These are phyloP conservation scores for Acacia pycnantha DNA, from an alignment of 331 rosid species.

Conservation along the genomic window DNA sequence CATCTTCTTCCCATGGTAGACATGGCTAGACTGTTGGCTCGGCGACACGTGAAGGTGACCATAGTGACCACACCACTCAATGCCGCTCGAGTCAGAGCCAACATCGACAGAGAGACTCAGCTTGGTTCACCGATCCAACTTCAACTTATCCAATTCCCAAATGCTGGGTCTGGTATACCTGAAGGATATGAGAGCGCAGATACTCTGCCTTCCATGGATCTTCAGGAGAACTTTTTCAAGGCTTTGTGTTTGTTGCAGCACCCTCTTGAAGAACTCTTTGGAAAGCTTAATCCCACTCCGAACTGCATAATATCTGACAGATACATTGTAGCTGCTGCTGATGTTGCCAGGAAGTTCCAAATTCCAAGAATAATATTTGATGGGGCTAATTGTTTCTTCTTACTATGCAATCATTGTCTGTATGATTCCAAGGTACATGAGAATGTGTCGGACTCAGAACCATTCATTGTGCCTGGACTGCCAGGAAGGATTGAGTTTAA, in stretches of 20 bases:
- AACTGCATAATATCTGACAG: slow-evolving; percentile 27
- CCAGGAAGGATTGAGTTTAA: slow-evolving; percentile 29
- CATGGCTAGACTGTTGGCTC: slow-evolving; percentile 33
- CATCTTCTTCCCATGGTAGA: slow-evolving; percentile 42
- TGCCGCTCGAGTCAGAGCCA: slow-evolving; percentile 8
- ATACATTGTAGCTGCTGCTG: slow-evolving; percentile 10
- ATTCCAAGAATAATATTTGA: slow-evolving; percentile 31
- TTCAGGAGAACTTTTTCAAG: background rate
- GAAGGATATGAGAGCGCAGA: slow-evolving; percentile 32
- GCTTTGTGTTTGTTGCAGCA: slow-evolving; percentile 18
- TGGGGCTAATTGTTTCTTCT: slow-evolving; percentile 29
- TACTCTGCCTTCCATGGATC: slow-evolving; percentile 36
- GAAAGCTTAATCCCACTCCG: slow-evolving; percentile 25
- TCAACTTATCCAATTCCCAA: slow-evolving; percentile 17
- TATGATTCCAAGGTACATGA: slow-evolving; percentile 6
- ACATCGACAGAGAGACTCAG: slow-evolving; percentile 25
- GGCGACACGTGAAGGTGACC: slow-evolving; percentile 25
- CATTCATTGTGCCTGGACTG: slow-evolving; percentile 28
- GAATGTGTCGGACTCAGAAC: background rate
- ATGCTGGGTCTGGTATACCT: slow-evolving; percentile 30
- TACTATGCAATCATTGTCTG: slow-evolving; percentile 30
- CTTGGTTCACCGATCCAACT: slow-evolving; percentile 26
- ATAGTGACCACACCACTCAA: slow-evolving; percentile 41
- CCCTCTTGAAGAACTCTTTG: slow-evolving; percentile 23
- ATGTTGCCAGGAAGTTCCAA: slow-evolving; percentile 8